Base-by-base conservation (phyloP, 2,329 filamentous ascomycete genomes). In the Paraphaeosphaeria minitans region DNA sequence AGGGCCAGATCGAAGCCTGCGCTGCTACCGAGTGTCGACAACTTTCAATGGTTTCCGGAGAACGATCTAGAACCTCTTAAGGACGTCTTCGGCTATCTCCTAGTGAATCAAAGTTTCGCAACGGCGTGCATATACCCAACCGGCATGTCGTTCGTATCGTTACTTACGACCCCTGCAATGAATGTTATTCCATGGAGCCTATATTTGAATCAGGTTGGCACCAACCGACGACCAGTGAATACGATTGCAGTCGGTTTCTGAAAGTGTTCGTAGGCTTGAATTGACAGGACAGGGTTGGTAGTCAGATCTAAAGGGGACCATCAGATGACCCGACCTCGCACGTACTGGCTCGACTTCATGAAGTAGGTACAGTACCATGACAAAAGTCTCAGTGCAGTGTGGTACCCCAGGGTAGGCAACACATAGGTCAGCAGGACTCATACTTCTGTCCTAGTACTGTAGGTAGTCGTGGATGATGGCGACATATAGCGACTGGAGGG, bases 51-150 rank as follows among this genome's bases (percentile, higher is more conserved):
- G 41, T 57, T 42, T 48, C 45, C 24, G 33, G 16, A 33, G 48
- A 48, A 61, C 9, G 56, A 57, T 65, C 66, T 67, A 67, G 67
- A 69, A 55, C 56, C 66, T 35, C 45, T 56, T 57, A 55, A 63
- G 43, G 55, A 46, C 55, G 58, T 35, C 45, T 51, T 31, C 31
- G 35, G 39, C 50, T 8, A 29, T 47, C 43, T 33, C 24, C 19
- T 16, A 43, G 27, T 13, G n/a, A 13, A 4, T 37, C 19, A 27
- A 22, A 24, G 41, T 24, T 27, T 45, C 16, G n/a, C 41, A 19
- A 53, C 51, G 22, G 24, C 14, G 24, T 16, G 8, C 35, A 35
- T 12, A 4, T 45, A 13, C 41, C n/a, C 13, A 53, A 37, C 16
- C 9, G 27, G 27, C 29, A 45, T 46, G 19, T 33, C 19, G 51